phyloP scores from a whole-genome alignment of 768 basidiomycete species.

The Suillus occidentalis region DNA sequence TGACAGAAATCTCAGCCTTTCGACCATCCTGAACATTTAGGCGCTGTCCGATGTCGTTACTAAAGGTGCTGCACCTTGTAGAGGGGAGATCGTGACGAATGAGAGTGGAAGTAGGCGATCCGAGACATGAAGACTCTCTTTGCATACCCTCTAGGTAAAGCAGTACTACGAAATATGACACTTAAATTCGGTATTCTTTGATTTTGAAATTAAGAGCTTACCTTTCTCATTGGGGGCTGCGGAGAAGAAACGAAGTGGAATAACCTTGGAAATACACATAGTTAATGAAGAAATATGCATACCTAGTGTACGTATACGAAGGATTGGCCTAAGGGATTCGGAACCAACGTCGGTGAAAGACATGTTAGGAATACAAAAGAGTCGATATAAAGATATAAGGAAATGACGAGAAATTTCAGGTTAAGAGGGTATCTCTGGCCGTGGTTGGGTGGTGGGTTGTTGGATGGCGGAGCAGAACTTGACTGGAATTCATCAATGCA shows the following conservation, averaged over 20 bases:
- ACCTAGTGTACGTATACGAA: slow-evolving; percentile 74
- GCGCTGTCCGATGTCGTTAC: slow-evolving; percentile 32
- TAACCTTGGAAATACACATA: neutral
- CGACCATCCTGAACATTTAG: slow-evolving; percentile 61
- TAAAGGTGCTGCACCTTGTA: slow-evolving; percentile 44
- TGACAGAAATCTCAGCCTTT: slow-evolving; percentile 56
- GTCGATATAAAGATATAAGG: slow-evolving; percentile 15
- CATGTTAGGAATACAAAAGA: slow-evolving; percentile 18
- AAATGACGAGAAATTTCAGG: neutral
- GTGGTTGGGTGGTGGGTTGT: neutral
- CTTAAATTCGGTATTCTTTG: slow-evolving; percentile 7
- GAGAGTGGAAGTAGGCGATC: slow-evolving; percentile 31
- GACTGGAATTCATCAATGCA: too few relatives aligned
- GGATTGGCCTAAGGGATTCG: slow-evolving; percentile 54
- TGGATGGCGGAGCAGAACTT: neutral
- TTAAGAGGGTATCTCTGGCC: slow-evolving; percentile 7
- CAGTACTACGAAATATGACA: slow-evolving; percentile 44
- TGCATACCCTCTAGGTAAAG: slow-evolving; percentile 65
- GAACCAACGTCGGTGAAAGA: slow-evolving; percentile 28
- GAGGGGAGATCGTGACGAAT: slow-evolving; percentile 43
- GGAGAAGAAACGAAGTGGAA: slow-evolving; percentile 11
- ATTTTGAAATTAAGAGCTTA: slow-evolving; percentile 23
- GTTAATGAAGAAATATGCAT: slow-evolving; percentile 16
- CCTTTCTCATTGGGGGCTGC: slow-evolving; percentile 78
- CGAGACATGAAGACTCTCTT: slow-evolving; percentile 38